Percentiles rank a stretch among this genome's conserved stretches.
These are phyloP conservation scores for Penicillium oxalicum DNA, from an alignment of 2,329 filamentous ascomycete genomes.

Conservation along the genomic window DNA sequence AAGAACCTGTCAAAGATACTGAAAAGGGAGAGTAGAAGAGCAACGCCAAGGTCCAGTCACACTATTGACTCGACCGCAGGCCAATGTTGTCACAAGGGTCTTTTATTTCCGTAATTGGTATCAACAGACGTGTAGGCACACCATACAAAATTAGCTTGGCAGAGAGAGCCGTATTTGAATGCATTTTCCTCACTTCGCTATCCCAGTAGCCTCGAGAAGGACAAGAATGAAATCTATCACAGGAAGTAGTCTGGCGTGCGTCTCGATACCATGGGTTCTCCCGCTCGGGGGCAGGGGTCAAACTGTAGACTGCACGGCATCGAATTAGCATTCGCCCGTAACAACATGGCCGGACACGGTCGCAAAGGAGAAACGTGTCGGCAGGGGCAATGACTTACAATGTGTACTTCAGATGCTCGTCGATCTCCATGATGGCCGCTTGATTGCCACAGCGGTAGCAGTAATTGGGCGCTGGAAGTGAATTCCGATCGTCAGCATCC, in stretches of 20 bases:
- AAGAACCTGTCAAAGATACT: too few species aligned
- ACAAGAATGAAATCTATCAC: slow-evolving; percentile 44
- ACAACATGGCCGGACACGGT: neutral
- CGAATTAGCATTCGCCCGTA: slow-evolving; percentile 1
- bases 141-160: slow-evolving; percentile 32
- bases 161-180: slow-evolving; percentile 23
- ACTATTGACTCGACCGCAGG: too few species aligned
- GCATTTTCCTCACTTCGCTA: slow-evolving; percentile 21
- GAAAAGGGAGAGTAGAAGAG: too few species aligned
- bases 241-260: slow-evolving; percentile 98
- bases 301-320: slow-evolving; percentile 78
- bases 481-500: neutral
- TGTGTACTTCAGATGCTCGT: slow-evolving; percentile 98
- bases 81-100: slow-evolving; percentile 18
- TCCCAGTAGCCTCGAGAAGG: slow-evolving; percentile 24
- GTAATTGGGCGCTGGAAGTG: slow-evolving; percentile 66
- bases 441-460: slow-evolving; percentile 99
- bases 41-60: too few species aligned
- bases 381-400: slow-evolving; percentile 63
- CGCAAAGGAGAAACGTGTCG: neutral
- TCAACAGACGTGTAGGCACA: slow-evolving; percentile 34
- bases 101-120: slow-evolving; percentile 40
- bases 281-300: slow-evolving; percentile 92
- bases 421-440: slow-evolving; percentile 99
- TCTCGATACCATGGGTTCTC: slow-evolving; percentile 98